Percentiles rank a stretch among this genome's conserved stretches.
phyloP scores from a whole-genome alignment of 108 stramenopile genomes.

The Fragilariopsis cylindrus region DNA sequence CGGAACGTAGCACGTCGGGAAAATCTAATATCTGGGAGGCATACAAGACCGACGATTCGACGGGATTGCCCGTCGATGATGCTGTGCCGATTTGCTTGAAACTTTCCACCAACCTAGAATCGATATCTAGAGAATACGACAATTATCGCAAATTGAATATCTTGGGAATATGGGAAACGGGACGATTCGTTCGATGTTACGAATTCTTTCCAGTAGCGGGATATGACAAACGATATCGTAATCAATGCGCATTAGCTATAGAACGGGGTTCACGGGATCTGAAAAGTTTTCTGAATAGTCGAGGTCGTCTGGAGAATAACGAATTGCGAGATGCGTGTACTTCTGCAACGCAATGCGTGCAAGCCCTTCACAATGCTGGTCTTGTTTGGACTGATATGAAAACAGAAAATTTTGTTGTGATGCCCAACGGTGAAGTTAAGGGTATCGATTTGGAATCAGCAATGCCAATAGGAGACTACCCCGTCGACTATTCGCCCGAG shows the following conservation, averaged over 20 bases:
- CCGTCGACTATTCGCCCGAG: constrained; percentile 90
- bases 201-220: constrained; percentile 68
- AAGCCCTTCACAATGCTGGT: constrained; percentile 66
- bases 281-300: constrained; percentile 62
- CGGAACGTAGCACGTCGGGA: constrained; percentile 59
- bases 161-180: constrained; percentile 38
- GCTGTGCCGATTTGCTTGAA: constrained; percentile 44
- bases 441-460: constrained; percentile 90
- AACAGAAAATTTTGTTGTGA: constrained; percentile 87
- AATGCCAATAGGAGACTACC: constrained; percentile 65
- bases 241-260: constrained; percentile 75
- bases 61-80: constrained; percentile 36
- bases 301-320: constrained; percentile 56
- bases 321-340: constrained; percentile 67
- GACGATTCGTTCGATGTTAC: constrained; percentile 54
- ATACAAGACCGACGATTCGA: constrained; percentile 43
- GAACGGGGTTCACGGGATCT: constrained; percentile 77
- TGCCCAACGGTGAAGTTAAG: constrained; percentile 55
- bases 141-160: constrained; percentile 60
- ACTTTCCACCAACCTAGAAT: constrained; percentile 60
- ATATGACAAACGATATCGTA: constrained; percentile 42
- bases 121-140: constrained; percentile 71
- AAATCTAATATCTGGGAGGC: constrained; percentile 50
- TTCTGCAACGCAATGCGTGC: constrained; percentile 71
- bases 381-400: constrained; percentile 92